phyloP scores from a whole-genome alignment of 1,284 basidiomycete genomes.

The Ceratobasidium sp. region DNA sequence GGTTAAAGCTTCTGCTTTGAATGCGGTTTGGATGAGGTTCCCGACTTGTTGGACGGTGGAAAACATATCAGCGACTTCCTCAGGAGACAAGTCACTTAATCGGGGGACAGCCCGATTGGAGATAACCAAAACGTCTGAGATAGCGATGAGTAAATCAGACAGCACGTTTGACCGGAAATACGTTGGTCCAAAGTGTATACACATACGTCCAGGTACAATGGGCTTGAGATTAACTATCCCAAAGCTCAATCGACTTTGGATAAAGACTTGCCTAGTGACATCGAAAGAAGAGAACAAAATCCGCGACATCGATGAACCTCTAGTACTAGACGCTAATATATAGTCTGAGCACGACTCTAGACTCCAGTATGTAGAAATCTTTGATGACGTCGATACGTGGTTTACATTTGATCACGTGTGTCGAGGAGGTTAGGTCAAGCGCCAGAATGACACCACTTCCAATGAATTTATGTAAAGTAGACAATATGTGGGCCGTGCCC shows the following conservation, averaged over 20 bases:
- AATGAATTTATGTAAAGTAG: too few species aligned
- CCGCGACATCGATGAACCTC: not conserved
- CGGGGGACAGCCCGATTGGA: conserved; percentile 82
- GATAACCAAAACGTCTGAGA: conserved; percentile 87
- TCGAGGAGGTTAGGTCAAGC: too few species aligned
- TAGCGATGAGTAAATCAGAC: not conserved
- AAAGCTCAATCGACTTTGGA: conserved; percentile 74
- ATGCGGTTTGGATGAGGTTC: conserved; percentile 75
- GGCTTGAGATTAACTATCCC: conserved; percentile 95
- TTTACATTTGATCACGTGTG: too few species aligned
- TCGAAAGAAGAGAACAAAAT: conserved; percentile 84
- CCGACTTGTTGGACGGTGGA: conserved; percentile 79
- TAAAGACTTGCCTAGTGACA: conserved; percentile 85
- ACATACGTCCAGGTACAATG: conserved; percentile 90
- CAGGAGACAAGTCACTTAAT: conserved; percentile 75
- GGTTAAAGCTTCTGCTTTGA: conserved; percentile 81
- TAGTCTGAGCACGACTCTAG: too few species aligned
- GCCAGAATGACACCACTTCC: too few species aligned
- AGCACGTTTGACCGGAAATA: conserved; percentile 14
- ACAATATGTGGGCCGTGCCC: too few species aligned
- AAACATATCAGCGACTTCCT: conserved; percentile 85
- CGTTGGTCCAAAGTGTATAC: not conserved
- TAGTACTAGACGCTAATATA: too few species aligned
- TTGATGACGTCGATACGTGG: too few species aligned
- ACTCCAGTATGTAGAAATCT: too few species aligned